These are phyloP conservation scores for Syzygium syzygioides DNA, from an alignment of 441 rosid genomes.

Conservation along the genomic window DNA sequence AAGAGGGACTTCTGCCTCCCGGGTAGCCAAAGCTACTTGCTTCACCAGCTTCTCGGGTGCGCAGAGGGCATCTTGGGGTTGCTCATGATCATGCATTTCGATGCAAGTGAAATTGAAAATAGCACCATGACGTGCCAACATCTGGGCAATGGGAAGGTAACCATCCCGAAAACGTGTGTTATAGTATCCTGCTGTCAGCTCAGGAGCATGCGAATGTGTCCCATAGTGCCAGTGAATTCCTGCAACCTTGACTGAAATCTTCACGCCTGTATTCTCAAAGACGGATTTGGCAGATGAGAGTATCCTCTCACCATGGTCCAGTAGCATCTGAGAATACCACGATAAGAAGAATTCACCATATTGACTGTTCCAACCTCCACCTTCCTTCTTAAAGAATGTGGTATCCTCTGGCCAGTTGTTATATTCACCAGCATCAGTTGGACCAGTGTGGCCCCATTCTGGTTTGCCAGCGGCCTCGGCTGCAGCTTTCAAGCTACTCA, in stretches of 20 bases:
- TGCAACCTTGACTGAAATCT: constrained; percentile 80
- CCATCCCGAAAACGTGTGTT: constrained; percentile 83
- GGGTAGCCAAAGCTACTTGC: constrained; percentile 78
- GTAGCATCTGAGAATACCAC: constrained; percentile 81
- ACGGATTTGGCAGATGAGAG: constrained; percentile 48
- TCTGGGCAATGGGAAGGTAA: constrained; percentile 76
- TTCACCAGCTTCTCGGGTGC: constrained; percentile 89
- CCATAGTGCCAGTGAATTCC: constrained; percentile 98
- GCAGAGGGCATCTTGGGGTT: constrained; percentile 86
- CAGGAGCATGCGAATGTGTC: constrained; percentile 78
- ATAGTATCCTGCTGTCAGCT: constrained; percentile 94
- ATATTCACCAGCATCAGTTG: constrained; percentile 89
- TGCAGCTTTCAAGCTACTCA: constrained; percentile 74
- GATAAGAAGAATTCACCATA: constrained; percentile 80
- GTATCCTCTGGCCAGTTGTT: constrained; percentile 95
- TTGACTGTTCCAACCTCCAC: constrained; percentile 67
- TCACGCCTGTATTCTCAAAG: constrained; percentile 37
- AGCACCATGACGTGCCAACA: constrained; percentile 76
- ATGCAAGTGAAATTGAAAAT: constrained; percentile 89
- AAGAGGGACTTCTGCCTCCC: constrained; percentile 56
- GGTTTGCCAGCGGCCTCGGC: constrained; percentile 81
- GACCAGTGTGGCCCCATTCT: constrained; percentile 89
- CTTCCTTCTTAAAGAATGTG: constrained; percentile 62
- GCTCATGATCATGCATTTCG: constrained; percentile 91
- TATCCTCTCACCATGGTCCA: constrained; percentile 76